Evolutionary conservation across 2,329 filamentous ascomycete genomes (phyloP), one percentile per base, ranked within the genome.

Genomic region (Colletotrichum sp.): DNA sequence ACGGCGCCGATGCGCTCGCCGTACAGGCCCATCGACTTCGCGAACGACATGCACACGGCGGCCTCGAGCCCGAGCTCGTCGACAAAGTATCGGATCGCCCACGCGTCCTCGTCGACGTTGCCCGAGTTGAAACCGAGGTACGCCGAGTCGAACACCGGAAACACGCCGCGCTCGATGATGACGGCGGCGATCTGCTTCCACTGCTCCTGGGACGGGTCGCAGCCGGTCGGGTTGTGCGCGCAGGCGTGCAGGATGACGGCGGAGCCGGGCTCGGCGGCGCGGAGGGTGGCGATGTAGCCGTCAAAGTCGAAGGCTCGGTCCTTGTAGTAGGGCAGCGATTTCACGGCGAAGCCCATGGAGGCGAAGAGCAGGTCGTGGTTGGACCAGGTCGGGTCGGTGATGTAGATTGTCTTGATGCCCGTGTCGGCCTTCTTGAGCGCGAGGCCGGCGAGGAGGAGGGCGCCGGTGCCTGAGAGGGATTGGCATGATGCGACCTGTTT

Each of bases 21-120:
- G 70, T 87, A 87, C 0, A 87, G 77, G 1, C 86, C 86, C 82
- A 92, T 91, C 81, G 89, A 91, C 84, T 93, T 93, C 4, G 91
- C 90, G 79, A 92, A 93, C 0, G 91, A 93, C 81, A 92, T 87
- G 65, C 90, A 90, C 5, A 93, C 84, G 68, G 89, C 88, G 6
- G 90, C 86, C 81, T 92, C 90, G 72, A 88, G 80, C 2, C 80
- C 79, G 9, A 85, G 78, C 30, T 83, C 81, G 16, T 84, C 81
- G 18, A 84, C 78, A 15, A 85, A 85, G 71, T 83, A 78, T 1
- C 82, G 80, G 26, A 85, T 80, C 6, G 82, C 78, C 80, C 81
- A 85, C 5, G 81, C 82, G 70, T 85, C 83, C 28, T 80, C 72
- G 67, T 81, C 82, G 8, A 81, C 71, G 67, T 81, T 78, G 8